Conservation (phyloP, 768 basidiomycete genomes). For the Pleurotus giganteus region DNA sequence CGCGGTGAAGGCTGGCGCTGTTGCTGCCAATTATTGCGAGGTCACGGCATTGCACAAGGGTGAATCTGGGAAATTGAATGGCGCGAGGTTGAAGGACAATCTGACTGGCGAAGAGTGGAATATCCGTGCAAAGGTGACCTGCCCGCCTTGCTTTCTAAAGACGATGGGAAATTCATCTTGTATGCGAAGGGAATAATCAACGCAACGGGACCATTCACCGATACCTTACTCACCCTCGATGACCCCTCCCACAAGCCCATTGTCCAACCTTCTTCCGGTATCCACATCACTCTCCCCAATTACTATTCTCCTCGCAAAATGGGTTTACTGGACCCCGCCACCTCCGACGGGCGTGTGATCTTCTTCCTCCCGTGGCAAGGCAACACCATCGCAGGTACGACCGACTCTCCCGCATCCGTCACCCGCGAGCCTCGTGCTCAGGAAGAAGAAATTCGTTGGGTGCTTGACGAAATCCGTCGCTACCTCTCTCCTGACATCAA, state of each 20-base stretch:
- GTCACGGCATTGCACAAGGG: conserved; percentile 78
- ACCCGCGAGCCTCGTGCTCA: conserved; percentile 72
- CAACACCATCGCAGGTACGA: conserved; percentile 95
- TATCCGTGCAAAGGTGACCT: conserved; percentile 70
- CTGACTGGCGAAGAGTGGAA: conserved; percentile 82
- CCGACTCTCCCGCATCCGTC: conserved; percentile 78
- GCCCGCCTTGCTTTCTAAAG: conserved; percentile 1
- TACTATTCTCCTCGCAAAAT: conserved; percentile 95
- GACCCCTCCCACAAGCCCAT: conserved; percentile 77
- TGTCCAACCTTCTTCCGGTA: conserved; percentile 88
- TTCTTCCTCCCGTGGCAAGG: conserved; percentile 99
- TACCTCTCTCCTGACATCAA: conserved; percentile 93
- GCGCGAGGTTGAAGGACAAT: conserved; percentile 76
- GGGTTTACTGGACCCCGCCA: conserved; percentile 93
- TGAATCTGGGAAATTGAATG: conserved; percentile 59
- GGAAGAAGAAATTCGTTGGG: conserved; percentile 97
- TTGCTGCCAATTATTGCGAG: conserved; percentile 86
- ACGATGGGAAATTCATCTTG: background rate
- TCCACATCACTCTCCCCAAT: conserved; percentile 95
- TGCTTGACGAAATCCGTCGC: conserved; percentile 86
- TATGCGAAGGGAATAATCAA: conserved; percentile 79
- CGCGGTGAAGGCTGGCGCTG: conserved; percentile 89
- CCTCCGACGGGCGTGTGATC: conserved; percentile 95
- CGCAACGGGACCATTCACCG: conserved; percentile 94
- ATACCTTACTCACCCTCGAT: conserved; percentile 81